Percentiles rank a stretch among this genome's conserved stretches.
phyloP scores from a whole-genome alignment of 768 basidiomycete genomes.

The Lentinula aciculospora region DNA sequence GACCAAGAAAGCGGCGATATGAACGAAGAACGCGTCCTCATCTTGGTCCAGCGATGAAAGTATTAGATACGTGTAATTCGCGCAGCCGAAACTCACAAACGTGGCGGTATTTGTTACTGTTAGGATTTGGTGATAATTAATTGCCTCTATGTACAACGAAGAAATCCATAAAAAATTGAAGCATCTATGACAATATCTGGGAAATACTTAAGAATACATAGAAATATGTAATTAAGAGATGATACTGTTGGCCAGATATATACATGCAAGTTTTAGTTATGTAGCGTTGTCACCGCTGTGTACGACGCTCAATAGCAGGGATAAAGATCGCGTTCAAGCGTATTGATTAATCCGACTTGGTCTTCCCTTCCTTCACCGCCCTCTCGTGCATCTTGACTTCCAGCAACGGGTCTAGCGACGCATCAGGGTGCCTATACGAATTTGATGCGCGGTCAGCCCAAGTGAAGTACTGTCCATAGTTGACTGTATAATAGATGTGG shows the following conservation, averaged over 20 bases:
- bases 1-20: neutral
- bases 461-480: conserved; percentile 98
- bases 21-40: conserved; percentile 1
- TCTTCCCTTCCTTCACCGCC: conserved; percentile 7
- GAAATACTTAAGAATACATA: too few species aligned
- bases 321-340: neutral
- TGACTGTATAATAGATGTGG: conserved; percentile 94
- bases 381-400: conserved; percentile 40
- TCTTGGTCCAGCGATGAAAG: neutral
- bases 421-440: conserved; percentile 87
- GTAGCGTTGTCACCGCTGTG: too few species aligned
- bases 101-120: neutral
- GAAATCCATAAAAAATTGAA: too few species aligned
- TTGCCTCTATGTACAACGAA: too few species aligned
- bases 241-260: too few species aligned
- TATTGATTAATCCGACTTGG: neutral
- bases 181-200: too few species aligned
- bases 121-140: neutral
- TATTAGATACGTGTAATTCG: neutral
- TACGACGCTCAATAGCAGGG: neutral
- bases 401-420: conserved; percentile 78
- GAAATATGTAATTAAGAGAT: too few species aligned
- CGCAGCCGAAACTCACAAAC: neutral
- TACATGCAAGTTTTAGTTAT: too few species aligned
- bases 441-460: conserved; percentile 83